Base-by-base conservation (phyloP, 129 eudicot species). In the Saussurea involucrata region DNA sequence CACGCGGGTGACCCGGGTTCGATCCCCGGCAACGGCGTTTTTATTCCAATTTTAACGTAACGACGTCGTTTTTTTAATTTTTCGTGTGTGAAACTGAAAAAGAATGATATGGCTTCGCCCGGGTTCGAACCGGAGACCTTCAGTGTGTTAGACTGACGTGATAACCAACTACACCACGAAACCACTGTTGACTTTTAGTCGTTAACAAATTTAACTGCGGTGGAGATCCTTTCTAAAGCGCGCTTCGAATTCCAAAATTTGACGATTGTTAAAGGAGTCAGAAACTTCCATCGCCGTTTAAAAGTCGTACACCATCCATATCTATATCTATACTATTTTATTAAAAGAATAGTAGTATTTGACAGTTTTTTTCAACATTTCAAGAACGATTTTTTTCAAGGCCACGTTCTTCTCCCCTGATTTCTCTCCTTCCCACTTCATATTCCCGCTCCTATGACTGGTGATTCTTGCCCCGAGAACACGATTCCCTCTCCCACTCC, bases 121-220 rank as follows among this genome's bases (percentile, higher is more conserved):
- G 88, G 85, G 83, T 69, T 89, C 82, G 90, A 89, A 89, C 94
- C 90, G 93, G 94, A 87, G 94, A 89, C 94, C 94, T 86, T 89
- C 94, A 86, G 94, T 89, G 94, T 89, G 94, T 89, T 89, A 89
- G 94, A 89, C 91, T 86, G 32, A 71, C 75, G 60, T 22, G 55
- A 76, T 66, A 66, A 65, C 80, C 73, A 76, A 66, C 73, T 76
- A 76, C 80, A 66, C 73, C 80, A 76, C 73, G 55, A 76, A 65
- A 76, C 80, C 73, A 0, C 27, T 76, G 33, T 8, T 40, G 9
- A 0, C 3, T 1, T n/a, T 34, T 6, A 4, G 8, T 0, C 63
- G 22, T 42, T 34, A n/a, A n/a, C n/a, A 10, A 0, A 8, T 42
- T 42, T 10, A 2, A 10, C 15, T 42, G 0, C 3, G 13, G 11